Base-by-base conservation (phyloP, 1,284 basidiomycete species). In the Hemileia vastatrix region DNA sequence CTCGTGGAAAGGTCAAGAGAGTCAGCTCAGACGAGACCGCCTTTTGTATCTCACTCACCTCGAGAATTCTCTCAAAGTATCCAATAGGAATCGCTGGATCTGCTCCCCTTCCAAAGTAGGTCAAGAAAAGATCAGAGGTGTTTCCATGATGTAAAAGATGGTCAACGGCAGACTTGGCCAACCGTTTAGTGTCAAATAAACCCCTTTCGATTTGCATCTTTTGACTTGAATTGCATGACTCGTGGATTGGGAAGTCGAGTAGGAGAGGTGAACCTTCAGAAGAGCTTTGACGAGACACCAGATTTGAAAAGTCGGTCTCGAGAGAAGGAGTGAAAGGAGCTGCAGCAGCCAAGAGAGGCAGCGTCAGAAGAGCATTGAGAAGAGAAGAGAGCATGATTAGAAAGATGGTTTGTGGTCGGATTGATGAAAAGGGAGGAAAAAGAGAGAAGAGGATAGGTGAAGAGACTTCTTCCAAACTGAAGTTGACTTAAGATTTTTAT, bases 181-280 rank as follows among this genome's bases (percentile, higher is more conserved):
- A 64, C 33, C 72, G 70, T 31, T 63, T 71, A 15, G 76, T 73
- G 58, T 78, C 77, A 64, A 64, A 54, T n/a, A 78, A 63, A 27
- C 69, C 77, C 15, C 69, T 60, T 40, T 67, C 50, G 54, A 77
- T 69, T 68, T 76, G 74, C n/a, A 75, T 70, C 15, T 69, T 61
- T 65, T 77, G 73, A 9, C 73, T 77, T 13, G 71, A 66, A 66
- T 77, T 78, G 67, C 78, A 79, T 31, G 70, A 73, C 51, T 73
- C 68, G 70, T 79, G 78, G 67, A 79, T 76, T 54, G 67, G 67
- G 49, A 77, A 66, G 31, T 74, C 71, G 9, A 66, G n/a, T n/a
- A n/a, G n/a, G n/a, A 59, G 21, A 61, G 65, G 64, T 72, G 72
- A 11, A 65, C 40, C n/a, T 66, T 64, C 27, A 75, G 54, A 3